Evolutionary conservation across 306 rosid genomes (phyloP).

Genomic region (apple (Malus domestica)): ASM211411v1 NC_041805.1:23418501-23419000

Average conservation of each 20-base stretch:
- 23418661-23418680: neutral
- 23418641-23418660: neutral
- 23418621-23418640: neutral
- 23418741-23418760: neutral
- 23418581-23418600: slow-evolving; percentile 37
- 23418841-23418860: slow-evolving; percentile 62
- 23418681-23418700: neutral
- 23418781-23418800: slow-evolving; percentile 33
- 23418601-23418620: neutral
- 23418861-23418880: slow-evolving; percentile 57
- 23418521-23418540: slow-evolving; percentile 93
- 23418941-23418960: slow-evolving; percentile 99
- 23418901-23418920: slow-evolving; percentile 91
- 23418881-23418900: slow-evolving; percentile 81
- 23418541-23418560: slow-evolving; percentile 96
- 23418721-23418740: neutral
- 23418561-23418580: slow-evolving; percentile 90
- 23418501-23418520: slow-evolving; percentile 68
- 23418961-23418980: slow-evolving; percentile 82
- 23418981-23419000: slow-evolving; percentile 79
- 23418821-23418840: slow-evolving; percentile 82
- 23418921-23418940: slow-evolving; percentile 94
- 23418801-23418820: slow-evolving; percentile 94
- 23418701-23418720: neutral
- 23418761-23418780: neutral